Conservation (phyloP, 192 early-diverging fungal genomes). For the Coemansia sp. region DNA sequence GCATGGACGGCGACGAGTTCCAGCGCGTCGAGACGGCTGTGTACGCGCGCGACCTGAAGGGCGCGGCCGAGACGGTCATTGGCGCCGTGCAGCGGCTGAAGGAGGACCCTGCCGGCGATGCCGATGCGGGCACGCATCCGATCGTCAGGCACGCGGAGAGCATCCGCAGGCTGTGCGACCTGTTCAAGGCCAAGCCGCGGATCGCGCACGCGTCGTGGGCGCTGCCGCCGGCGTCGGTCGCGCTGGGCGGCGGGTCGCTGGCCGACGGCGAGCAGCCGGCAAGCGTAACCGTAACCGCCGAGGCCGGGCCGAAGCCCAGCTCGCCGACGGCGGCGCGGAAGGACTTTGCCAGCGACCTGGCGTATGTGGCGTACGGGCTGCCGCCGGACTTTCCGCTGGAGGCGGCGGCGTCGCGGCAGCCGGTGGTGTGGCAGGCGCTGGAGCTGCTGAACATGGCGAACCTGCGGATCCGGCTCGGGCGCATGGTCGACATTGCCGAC, state of each 20-base stretch:
- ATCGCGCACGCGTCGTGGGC: conserved; percentile 31
- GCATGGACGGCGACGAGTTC: neutral
- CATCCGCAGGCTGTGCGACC: conserved; percentile 28
- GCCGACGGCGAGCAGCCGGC: too few species aligned
- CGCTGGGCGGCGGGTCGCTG: conserved; percentile 5
- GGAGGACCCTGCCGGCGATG: neutral
- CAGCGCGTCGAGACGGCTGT: conserved; percentile 19
- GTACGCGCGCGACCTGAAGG: conserved; percentile 32
- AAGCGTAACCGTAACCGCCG: neutral
- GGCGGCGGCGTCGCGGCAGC: conserved; percentile 23
- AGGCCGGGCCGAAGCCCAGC: neutral
- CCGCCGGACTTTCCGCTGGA: conserved; percentile 48
- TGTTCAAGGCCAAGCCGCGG: conserved; percentile 44
- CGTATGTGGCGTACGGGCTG: conserved; percentile 34
- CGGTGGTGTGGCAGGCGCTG: conserved; percentile 41
- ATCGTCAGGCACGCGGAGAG: conserved; percentile 2
- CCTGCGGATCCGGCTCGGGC: conserved; percentile 30
- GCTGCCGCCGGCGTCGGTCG: conserved; percentile 26
- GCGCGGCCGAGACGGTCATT: conserved; percentile 24
- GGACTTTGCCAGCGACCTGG: conserved; percentile 23
- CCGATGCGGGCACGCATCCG: neutral
- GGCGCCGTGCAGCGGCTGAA: conserved; percentile 1
- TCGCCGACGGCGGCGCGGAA: conserved; percentile 9
- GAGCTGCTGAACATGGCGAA: conserved; percentile 42
- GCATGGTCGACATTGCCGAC: conserved; percentile 4